Percentiles rank a stretch among this genome's conserved stretches.
Evolutionary conservation across 2,329 filamentous ascomycete species (phyloP).

Genomic region (Cucurbitaria berberidis): DNA sequence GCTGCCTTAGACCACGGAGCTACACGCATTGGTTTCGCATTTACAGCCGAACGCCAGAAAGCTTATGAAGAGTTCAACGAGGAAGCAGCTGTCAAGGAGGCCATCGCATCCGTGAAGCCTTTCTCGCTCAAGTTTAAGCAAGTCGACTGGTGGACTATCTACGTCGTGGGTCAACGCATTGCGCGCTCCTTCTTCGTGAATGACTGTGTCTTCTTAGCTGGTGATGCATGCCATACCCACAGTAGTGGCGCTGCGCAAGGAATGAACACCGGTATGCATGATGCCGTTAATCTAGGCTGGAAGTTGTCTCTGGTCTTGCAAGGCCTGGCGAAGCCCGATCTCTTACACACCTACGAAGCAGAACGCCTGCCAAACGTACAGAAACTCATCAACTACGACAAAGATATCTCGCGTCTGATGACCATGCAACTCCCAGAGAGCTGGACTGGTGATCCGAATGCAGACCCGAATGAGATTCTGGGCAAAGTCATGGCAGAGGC

Average conservation of each 20-base stretch:
- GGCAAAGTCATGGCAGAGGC: slow-evolving; percentile 34
- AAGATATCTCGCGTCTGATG: slow-evolving; percentile 44
- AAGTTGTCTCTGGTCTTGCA: slow-evolving; percentile 58
- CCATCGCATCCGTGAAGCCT: slow-evolving; percentile 49
- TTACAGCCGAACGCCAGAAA: slow-evolving; percentile 52
- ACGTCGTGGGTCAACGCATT: slow-evolving; percentile 53
- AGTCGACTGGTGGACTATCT: slow-evolving; percentile 55
- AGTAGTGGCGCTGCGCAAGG: slow-evolving; percentile 63
- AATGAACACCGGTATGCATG: slow-evolving; percentile 64
- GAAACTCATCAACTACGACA: slow-evolving; percentile 49
- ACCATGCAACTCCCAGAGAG: slow-evolving; percentile 43
- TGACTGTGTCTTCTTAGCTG: slow-evolving; percentile 60
- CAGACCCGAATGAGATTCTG: slow-evolving; percentile 37
- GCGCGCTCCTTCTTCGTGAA: slow-evolving; percentile 41
- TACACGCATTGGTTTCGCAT: slow-evolving; percentile 61
- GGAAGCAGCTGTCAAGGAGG: slow-evolving; percentile 48
- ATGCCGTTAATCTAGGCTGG: slow-evolving; percentile 62
- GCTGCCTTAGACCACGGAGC: slow-evolving; percentile 60
- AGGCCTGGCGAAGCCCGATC: slow-evolving; percentile 43
- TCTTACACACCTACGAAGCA: slow-evolving; percentile 57
- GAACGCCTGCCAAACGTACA: slow-evolving; percentile 58
- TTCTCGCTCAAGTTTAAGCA: slow-evolving; percentile 49
- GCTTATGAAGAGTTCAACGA: slow-evolving; percentile 46
- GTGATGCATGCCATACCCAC: slow-evolving; percentile 65
- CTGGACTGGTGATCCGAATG: slow-evolving; percentile 38